Conservation (phyloP, 768 basidiomycete genomes). For the Gymnopilus dilepis region DNA sequence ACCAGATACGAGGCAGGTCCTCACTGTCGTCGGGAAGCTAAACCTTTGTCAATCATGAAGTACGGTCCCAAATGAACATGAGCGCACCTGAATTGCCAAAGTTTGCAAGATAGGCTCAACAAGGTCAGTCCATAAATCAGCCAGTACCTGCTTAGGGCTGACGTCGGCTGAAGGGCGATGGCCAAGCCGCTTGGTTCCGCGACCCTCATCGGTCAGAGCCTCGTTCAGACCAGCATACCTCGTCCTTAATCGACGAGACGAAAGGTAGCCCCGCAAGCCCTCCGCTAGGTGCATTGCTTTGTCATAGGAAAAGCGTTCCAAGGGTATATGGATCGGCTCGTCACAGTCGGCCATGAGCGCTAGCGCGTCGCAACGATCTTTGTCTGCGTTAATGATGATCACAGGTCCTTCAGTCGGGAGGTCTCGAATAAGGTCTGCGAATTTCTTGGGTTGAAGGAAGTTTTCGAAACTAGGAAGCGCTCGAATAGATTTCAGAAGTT, state of each 20-base stretch:
- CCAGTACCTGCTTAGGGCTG: conserved; percentile 10
- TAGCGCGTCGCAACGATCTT: background rate
- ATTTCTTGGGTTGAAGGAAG: conserved; percentile 12
- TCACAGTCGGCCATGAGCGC: conserved; percentile 7
- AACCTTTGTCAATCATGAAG: background rate
- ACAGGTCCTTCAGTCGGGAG: background rate
- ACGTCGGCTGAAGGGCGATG: background rate
- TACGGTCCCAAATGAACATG: background rate
- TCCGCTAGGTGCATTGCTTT: background rate
- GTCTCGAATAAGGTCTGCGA: background rate
- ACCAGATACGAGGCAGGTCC: conserved; percentile 28
- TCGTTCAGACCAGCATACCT: background rate
- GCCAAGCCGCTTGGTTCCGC: background rate
- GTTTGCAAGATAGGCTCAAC: conserved; percentile 20
- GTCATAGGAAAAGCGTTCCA: background rate
- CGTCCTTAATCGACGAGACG: background rate
- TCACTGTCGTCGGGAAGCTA: background rate
- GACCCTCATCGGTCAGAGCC: background rate
- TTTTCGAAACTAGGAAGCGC: conserved; percentile 22
- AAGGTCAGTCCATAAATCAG: conserved; percentile 16
- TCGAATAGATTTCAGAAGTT: conserved; percentile 21
- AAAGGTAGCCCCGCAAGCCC: background rate
- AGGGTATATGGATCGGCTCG: conserved; percentile 19
- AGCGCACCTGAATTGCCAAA: conserved; percentile 3
- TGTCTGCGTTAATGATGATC: background rate